Evolutionary conservation across 345 rosid species (phyloP).

Genomic region (Boechera stricta): DNA sequence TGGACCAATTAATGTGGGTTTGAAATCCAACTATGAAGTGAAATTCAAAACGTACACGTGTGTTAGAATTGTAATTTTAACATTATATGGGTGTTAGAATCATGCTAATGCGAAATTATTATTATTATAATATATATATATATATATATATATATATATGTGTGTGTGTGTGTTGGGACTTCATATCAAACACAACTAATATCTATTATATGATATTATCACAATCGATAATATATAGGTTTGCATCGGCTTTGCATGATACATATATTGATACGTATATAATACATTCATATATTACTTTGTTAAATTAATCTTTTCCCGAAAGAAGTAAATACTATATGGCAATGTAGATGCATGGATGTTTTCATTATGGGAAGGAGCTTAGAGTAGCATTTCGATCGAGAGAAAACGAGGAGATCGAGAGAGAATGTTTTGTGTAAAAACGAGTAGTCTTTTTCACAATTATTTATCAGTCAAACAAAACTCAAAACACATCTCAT

Average conservation of each 20-base stretch:
- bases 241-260: neutral
- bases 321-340: neutral
- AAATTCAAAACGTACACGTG: neutral
- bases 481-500: constrained; percentile 35
- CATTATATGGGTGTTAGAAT: neutral
- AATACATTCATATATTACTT: neutral
- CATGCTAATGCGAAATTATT: neutral
- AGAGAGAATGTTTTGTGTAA: constrained; percentile 48
- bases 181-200: neutral
- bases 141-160: too few species aligned
- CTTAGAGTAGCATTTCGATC: constrained; percentile 23
- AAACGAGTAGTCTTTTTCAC: constrained; percentile 50
- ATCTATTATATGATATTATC: neutral
- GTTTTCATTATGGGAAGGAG: constrained; percentile 26
- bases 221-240: neutral
- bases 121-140: too few species aligned
- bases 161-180: neutral
- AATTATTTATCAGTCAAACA: constrained; percentile 53
- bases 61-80: neutral
- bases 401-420: constrained; percentile 35
- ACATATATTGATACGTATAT: neutral
- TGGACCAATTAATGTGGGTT: neutral
- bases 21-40: neutral
- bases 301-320: neutral
- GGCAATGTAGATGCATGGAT: constrained; percentile 33